Evolutionary conservation across 2,329 filamentous ascomycete genomes (phyloP), one percentile per base, ranked within the genome.

Genomic region (Achaetomium macrosporum): DNA sequence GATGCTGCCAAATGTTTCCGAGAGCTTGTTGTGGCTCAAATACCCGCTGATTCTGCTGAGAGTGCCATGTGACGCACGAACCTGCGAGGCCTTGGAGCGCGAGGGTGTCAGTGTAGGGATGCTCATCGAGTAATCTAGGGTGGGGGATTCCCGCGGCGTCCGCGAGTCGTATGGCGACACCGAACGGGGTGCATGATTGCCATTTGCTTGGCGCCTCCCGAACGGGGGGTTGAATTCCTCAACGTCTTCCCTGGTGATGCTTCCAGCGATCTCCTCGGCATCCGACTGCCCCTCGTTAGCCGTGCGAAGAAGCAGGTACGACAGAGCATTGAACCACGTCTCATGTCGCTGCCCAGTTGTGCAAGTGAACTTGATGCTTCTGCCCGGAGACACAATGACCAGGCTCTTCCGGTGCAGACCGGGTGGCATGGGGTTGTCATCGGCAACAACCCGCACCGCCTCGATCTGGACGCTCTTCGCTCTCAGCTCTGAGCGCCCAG

Each of bases 281-380:
- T 83, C 80, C 7, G 79, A 73, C 47, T 81, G 78, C n/a, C 75
- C 78, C 36, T 86, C 84, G 17, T 79, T 74, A 31, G 82, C 77
- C 25, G 85, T 90, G 42, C 91, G 84, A 30, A 96, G 78, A 35
- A 97, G 78, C 13, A 99, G 79, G 67, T 99, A 99, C 1, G 90
- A 95, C 50, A 99, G 77, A 0, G 93, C 91, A 65, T 97, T 97
- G 77, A 93, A 96, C 93, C 93, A 99, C 1, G 91, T 97, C 73
- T 99, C 93, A 65, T 99, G 93, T 56, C 93, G 82, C 67, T 96
- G 90, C 36, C 90, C 88, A 3, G 93, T 99, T 2, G 89, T 85
- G 57, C 92, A 95, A 1, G 93, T 99, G 61, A 99, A 95, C 69
- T 96, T 92, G 71, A 99, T 83, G 15, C 84, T 84, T 59, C 93